Conservation (phyloP, 2,329 filamentous ascomycete genomes). For the Fusarium papillatum region DNA sequence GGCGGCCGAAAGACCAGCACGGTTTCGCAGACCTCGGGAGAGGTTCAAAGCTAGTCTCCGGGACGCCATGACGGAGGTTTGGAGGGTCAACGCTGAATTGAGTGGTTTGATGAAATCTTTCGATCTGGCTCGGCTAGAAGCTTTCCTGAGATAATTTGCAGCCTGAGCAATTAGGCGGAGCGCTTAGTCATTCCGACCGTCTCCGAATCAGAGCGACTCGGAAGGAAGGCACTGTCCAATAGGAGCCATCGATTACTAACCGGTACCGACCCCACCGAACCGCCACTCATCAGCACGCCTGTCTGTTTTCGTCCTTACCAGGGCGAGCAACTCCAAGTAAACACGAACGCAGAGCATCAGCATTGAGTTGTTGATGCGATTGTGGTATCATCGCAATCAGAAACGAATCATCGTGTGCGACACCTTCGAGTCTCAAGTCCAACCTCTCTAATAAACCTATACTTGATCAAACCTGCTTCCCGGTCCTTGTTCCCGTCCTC, state of each 20-base stretch:
- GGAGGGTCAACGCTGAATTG: conserved; percentile 63
- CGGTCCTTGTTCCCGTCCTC: background rate
- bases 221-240: conserved; percentile 48
- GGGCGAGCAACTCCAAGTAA: conserved; percentile 15
- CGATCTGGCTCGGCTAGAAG: conserved; percentile 59
- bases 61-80: conserved; percentile 85
- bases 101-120: conserved; percentile 70
- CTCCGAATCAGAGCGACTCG: conserved; percentile 52
- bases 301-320: conserved; percentile 34
- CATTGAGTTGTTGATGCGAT: conserved; percentile 2
- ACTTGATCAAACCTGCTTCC: conserved; percentile 11
- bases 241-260: conserved; percentile 50
- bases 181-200: conserved; percentile 57
- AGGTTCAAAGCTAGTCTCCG: conserved; percentile 97
- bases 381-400: background rate
- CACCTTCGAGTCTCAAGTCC: background rate
- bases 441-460: conserved; percentile 19
- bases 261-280: conserved; percentile 15
- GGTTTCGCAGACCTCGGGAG: conserved; percentile 89
- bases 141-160: conserved; percentile 60
- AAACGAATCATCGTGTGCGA: background rate
- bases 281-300: conserved; percentile 31
- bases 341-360: conserved; percentile 18
- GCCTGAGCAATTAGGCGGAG: conserved; percentile 57
- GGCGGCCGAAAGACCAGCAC: conserved; percentile 85